phyloP scores from a whole-genome alignment of 2,329 filamentous ascomycete genomes.

The Capronia americana region DNA sequence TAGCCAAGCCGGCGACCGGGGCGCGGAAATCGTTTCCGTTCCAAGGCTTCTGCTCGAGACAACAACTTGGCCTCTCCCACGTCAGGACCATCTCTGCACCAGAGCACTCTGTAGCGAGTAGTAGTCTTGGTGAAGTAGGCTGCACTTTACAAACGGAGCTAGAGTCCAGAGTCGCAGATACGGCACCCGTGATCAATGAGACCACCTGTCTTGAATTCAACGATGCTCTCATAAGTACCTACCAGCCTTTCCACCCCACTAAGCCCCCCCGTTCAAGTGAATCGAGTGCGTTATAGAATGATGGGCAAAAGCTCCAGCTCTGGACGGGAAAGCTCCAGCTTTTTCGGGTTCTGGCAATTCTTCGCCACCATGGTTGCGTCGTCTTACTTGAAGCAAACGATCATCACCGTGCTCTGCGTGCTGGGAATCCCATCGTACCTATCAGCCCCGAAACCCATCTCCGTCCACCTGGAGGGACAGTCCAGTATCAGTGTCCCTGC shows the following conservation, averaged over 20 bases:
- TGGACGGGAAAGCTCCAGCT: background rate
- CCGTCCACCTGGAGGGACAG: conserved; percentile 17
- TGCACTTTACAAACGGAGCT: background rate
- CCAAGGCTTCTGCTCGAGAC: background rate
- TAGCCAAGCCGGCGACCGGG: background rate
- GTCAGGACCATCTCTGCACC: background rate
- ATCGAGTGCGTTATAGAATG: background rate
- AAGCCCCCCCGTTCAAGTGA: background rate
- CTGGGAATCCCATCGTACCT: conserved; percentile 27
- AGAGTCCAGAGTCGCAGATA: background rate
- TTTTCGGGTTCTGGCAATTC: conserved; percentile 8
- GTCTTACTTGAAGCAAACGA: conserved; percentile 21
- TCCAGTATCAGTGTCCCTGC: conserved; percentile 23
- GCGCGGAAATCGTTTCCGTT: conserved; percentile 1
- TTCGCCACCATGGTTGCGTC: conserved; percentile 18
- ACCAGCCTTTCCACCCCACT: background rate
- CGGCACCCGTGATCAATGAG: background rate
- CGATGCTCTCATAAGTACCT: background rate
- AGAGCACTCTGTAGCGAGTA: background rate
- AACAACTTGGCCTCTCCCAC: conserved; percentile 1
- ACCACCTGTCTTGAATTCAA: conserved; percentile 13
- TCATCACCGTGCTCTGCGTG: conserved; percentile 24
- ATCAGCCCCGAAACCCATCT: conserved; percentile 22
- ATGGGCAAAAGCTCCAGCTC: background rate
- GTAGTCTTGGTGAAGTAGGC: background rate